Evolutionary conservation across 169 alveolate species (phyloP).

Genomic region (Theileria orientalis): DNA sequence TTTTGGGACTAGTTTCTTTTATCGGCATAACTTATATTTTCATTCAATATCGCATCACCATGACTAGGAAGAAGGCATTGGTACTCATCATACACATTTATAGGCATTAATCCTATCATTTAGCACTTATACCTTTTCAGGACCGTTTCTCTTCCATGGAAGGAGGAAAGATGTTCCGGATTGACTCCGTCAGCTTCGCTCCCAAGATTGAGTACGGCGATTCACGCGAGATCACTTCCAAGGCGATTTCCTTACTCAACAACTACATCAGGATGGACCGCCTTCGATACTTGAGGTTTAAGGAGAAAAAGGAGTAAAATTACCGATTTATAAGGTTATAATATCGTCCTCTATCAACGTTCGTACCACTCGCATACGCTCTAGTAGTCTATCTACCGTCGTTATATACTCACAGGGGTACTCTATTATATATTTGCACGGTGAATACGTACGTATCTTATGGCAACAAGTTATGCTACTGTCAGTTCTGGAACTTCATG

Average conservation of each 20-base stretch:
- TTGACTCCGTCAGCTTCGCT: slow-evolving; percentile 47
- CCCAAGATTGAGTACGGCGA: slow-evolving; percentile 48
- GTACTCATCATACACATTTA: slow-evolving; percentile 6
- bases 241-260: not conserved
- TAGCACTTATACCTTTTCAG: slow-evolving; percentile 10
- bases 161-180: slow-evolving; percentile 35
- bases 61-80: slow-evolving; percentile 45
- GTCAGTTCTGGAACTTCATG: not conserved
- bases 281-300: not conserved
- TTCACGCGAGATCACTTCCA: not conserved
- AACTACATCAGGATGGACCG: not conserved
- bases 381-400: too few relatives aligned
- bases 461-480: not conserved
- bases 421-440: too few relatives aligned
- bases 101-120: not conserved
- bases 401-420: not conserved
- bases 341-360: too few relatives aligned
- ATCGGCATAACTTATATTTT: slow-evolving; percentile 1
- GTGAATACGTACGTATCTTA: not conserved
- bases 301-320: not conserved
- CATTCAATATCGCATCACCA: slow-evolving; percentile 11
- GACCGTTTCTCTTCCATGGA: slow-evolving; percentile 46
- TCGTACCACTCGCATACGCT: too few relatives aligned
- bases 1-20: slow-evolving; percentile 5
- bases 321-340: not conserved